Base-by-base conservation (phyloP, 1,284 basidiomycete genomes). In the Moniliella sp. region DNA sequence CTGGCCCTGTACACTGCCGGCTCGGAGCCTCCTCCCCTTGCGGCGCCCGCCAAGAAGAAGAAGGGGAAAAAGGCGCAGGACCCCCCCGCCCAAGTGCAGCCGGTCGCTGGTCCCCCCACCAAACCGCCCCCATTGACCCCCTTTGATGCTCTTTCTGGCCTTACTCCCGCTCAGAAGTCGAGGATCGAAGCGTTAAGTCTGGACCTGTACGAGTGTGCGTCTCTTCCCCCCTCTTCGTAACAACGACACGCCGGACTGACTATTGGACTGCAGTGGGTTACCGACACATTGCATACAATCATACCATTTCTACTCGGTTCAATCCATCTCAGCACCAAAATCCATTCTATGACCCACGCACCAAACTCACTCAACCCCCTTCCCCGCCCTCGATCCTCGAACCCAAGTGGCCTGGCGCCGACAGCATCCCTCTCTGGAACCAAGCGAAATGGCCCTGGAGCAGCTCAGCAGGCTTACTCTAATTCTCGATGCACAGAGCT, bases 391-490 rank as follows among this genome's bases (percentile, higher is more conserved):
- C n/a, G 51, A 53, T 25, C 43, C 46, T 1, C 36, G 48, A 25
- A 15, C 15, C 15, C 15, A 17, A 10, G 19, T 11, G 4, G 12
- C 7, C n/a, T 13, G 19, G 11, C 23, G 5, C 4, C 34, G 9
- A 31, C 13, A 10, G 4, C 5, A 4, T 15, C n/a, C 30, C 3
- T n/a, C 30, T 25, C 16, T 23, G 3, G 10, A 7, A 3, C 27
- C 21, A n/a, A n/a, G n/a, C n/a, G n/a, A n/a, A n/a, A n/a, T n/a
- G n/a, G n/a, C n/a, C n/a, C n/a, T n/a, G n/a, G n/a, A n/a, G n/a
- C n/a, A n/a, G n/a, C n/a, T n/a, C 5, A 52, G 46, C 21, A 41
- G 59, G 1, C 33, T 60, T 3, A 61, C 57, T 1, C 32, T 60
- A 4, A 38, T 51, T 0, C 37, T 61, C 12, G 51, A 59, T 31